phyloP scores from a whole-genome alignment of 2,329 filamentous ascomycete species.

The Incumbomyces lentus region DNA sequence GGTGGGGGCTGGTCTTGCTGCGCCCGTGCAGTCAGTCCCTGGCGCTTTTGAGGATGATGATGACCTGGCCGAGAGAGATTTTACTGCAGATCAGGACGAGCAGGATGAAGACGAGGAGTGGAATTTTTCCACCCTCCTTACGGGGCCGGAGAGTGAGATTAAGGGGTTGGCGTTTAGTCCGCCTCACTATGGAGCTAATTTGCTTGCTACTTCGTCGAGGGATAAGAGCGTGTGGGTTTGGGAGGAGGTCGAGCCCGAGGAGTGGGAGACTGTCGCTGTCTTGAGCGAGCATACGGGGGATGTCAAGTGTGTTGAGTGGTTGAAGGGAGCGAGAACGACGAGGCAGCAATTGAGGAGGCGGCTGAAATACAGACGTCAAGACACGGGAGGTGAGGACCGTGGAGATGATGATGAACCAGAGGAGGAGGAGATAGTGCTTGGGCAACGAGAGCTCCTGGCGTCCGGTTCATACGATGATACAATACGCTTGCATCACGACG shows the following conservation, averaged over 20 bases:
- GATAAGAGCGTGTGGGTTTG: constrained; percentile 98
- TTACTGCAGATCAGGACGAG: constrained; percentile 26
- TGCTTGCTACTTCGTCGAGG: constrained; percentile 79
- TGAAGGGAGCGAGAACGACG: constrained; percentile 46
- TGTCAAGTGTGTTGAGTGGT: constrained; percentile 90
- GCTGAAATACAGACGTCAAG: constrained; percentile 26
- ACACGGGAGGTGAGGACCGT: constrained; percentile 21
- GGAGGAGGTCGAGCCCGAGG: constrained; percentile 87
- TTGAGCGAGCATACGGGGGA: constrained; percentile 90
- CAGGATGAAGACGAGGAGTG: constrained; percentile 68
- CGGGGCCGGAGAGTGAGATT: constrained; percentile 92
- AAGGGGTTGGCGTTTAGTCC: constrained; percentile 60
- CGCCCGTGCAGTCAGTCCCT: background rate
- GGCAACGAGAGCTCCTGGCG: constrained; percentile 57
- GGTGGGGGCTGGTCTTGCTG: background rate
- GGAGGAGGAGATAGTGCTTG: constrained; percentile 13
- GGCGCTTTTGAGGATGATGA: constrained; percentile 24
- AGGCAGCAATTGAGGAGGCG: constrained; percentile 8
- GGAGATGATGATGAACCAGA: constrained; percentile 1
- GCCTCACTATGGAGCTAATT: constrained; percentile 51
- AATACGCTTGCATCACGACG: constrained; percentile 64
- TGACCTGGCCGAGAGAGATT: constrained; percentile 19
- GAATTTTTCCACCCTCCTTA: constrained; percentile 83
- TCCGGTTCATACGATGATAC: constrained; percentile 93
- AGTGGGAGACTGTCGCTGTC: constrained; percentile 93